phyloP scores from a whole-genome alignment of 345 rosid genomes.

The Dipteronia dyeriana region DNA sequence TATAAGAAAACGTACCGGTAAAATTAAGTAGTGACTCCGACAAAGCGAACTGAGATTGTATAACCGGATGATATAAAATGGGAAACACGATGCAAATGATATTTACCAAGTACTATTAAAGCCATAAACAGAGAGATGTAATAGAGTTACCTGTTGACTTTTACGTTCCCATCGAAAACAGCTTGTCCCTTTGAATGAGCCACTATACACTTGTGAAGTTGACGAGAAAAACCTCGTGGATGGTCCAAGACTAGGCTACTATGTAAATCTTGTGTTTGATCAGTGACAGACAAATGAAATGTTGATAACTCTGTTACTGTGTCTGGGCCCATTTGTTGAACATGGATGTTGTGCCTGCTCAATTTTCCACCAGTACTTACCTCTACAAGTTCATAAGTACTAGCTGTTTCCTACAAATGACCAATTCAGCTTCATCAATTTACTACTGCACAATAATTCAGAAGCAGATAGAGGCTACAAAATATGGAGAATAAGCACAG shows the following conservation, averaged over 20 bases:
- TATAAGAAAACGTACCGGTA: too few relatives aligned
- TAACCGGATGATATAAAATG: neutral
- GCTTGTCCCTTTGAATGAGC: slow-evolving; percentile 91
- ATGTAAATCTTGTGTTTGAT: slow-evolving; percentile 89
- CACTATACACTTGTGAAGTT: slow-evolving; percentile 93
- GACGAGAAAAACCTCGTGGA: slow-evolving; percentile 77
- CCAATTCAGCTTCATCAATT: slow-evolving; percentile 8
- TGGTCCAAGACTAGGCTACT: slow-evolving; percentile 84
- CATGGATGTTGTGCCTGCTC: slow-evolving; percentile 90
- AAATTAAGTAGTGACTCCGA: neutral
- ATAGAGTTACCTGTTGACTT: slow-evolving; percentile 72
- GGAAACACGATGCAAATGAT: neutral
- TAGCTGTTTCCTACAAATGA: slow-evolving; percentile 59
- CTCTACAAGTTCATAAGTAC: slow-evolving; percentile 83
- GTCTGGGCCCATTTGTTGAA: slow-evolving; percentile 85
- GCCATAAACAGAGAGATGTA: neutral
- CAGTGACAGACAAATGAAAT: slow-evolving; percentile 66
- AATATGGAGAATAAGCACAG: neutral
- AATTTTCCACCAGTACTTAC: slow-evolving; percentile 89
- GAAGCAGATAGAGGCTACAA: neutral
- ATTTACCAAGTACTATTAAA: neutral
- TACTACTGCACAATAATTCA: slow-evolving; percentile 5
- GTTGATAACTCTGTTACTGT: slow-evolving; percentile 81
- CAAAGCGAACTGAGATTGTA: neutral
- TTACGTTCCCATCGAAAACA: slow-evolving; percentile 87